These are phyloP conservation scores for Apiotrichum brassicae DNA, from an alignment of 1,284 basidiomycete genomes.

Conservation along the genomic window DNA sequence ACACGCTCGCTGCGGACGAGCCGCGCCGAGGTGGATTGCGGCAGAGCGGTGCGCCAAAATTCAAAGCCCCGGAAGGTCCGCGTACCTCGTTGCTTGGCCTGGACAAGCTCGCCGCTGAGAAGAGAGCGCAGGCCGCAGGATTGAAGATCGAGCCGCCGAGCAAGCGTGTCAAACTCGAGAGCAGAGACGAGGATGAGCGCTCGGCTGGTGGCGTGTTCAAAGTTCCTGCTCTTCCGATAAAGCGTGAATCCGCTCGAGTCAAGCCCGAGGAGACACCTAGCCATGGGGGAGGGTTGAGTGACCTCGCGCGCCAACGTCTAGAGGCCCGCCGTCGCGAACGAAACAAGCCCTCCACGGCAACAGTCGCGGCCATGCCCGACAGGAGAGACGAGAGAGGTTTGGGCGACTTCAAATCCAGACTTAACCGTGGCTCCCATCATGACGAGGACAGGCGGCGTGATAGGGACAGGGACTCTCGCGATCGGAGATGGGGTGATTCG, in stretches of 20 bases:
- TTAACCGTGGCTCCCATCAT: constrained; percentile 51
- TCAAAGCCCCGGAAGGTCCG: constrained; percentile 63
- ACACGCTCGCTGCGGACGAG: constrained; percentile 72
- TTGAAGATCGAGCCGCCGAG: constrained; percentile 49
- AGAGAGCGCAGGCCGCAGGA: constrained; percentile 57
- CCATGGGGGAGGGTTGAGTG: constrained; percentile 80
- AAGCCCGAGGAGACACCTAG: constrained; percentile 85
- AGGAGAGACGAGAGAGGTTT: constrained; percentile 27
- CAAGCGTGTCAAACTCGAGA: constrained; percentile 61
- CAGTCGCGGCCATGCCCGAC: constrained; percentile 22
- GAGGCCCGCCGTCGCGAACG: constrained; percentile 67
- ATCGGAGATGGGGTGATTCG: constrained; percentile 14
- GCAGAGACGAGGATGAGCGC: constrained; percentile 45
- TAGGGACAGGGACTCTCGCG: constrained; percentile 11
- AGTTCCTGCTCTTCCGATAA: constrained; percentile 63
- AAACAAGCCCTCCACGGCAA: constrained; percentile 51
- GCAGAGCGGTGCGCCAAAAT: constrained; percentile 63
- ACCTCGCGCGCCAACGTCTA: constrained; percentile 60
- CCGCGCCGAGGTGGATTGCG: constrained; percentile 68
- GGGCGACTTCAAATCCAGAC: constrained; percentile 40
- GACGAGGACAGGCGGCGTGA: constrained; percentile 27
- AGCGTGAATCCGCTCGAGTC: constrained; percentile 59
- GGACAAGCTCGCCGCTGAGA: constrained; percentile 79
- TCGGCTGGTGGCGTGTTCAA: constrained; percentile 64
- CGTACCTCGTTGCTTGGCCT: constrained; percentile 74